Conservation (phyloP, 768 basidiomycete genomes). For the Serendipita sp. region DNA sequence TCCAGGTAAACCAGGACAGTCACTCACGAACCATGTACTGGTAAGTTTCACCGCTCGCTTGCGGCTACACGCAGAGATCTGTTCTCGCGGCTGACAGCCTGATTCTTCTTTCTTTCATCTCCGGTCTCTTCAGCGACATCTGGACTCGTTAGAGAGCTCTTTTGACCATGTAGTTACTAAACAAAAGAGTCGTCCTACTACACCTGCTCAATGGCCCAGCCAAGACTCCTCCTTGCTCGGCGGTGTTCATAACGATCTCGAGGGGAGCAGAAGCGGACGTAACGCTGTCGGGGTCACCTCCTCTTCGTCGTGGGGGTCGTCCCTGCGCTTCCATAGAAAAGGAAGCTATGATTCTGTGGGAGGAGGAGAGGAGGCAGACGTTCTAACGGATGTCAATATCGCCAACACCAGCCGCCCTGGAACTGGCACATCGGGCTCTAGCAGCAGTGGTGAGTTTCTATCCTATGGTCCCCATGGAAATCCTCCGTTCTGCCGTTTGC, state of each 20-base stretch:
- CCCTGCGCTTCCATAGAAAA: background rate
- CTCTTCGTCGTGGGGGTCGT: background rate
- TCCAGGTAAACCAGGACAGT: no score
- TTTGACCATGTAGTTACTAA: no score
- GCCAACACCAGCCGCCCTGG: no score
- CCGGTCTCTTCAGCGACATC: no score
- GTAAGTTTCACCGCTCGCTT: no score
- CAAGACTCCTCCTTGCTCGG: background rate
- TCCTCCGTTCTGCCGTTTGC: background rate
- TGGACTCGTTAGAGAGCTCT: no score
- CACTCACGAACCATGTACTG: no score
- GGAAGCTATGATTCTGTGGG: background rate
- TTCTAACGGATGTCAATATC: no score
- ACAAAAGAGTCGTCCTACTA: background rate
- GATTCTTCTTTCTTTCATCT: no score
- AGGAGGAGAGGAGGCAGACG: background rate
- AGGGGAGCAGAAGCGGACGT: background rate
- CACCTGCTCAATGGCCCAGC: background rate
- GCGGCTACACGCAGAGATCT: no score
- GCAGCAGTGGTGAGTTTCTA: background rate
- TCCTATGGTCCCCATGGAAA: background rate
- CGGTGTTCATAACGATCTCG: background rate
- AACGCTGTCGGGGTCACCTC: background rate
- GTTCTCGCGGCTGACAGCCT: no score
- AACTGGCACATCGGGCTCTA: background rate